phyloP scores from a whole-genome alignment of 306 rosid genomes.

The Cajanus cajan region DNA sequence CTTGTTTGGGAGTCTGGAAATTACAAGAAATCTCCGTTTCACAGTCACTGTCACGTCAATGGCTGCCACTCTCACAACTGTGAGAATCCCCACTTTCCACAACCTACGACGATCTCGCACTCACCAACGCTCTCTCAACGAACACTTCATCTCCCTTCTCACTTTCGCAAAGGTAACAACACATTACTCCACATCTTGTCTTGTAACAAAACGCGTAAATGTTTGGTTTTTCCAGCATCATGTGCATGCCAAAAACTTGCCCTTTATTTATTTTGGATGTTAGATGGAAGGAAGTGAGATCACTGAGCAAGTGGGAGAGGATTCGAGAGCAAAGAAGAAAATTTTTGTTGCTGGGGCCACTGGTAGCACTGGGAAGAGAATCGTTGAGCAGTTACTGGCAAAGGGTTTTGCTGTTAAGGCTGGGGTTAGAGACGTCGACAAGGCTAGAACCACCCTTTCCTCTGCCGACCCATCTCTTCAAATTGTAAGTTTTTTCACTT shows the following conservation, averaged over 20 bases:
- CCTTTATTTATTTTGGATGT: background rate
- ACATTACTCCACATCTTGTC: background rate
- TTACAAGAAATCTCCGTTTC: background rate
- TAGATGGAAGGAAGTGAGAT: conserved; percentile 81
- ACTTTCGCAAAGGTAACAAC: conserved; percentile 48
- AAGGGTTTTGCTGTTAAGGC: conserved; percentile 90
- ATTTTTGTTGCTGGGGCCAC: conserved; percentile 94
- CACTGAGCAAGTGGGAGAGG: conserved; percentile 45
- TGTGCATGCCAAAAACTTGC: background rate
- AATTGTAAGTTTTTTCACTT: conserved; percentile 53
- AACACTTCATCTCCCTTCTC: conserved; percentile 29
- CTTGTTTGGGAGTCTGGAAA: conserved; percentile 24
- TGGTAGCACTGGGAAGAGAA: conserved; percentile 85
- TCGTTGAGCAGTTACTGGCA: conserved; percentile 83
- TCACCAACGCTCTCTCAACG: background rate
- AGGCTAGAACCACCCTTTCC: conserved; percentile 62
- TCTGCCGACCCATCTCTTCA: conserved; percentile 68
- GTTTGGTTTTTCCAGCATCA: background rate
- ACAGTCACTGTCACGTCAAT: conserved; percentile 32
- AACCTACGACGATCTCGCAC: background rate
- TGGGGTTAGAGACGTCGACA: conserved; percentile 81
- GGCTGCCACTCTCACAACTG: conserved; percentile 51
- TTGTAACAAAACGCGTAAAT: background rate
- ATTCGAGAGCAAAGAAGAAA: conserved; percentile 50
- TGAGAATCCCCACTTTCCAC: conserved; percentile 31